These are phyloP conservation scores for Phytopythium kandeliae DNA, from an alignment of 352 stramenopile genomes.

Conservation along the genomic window DNA sequence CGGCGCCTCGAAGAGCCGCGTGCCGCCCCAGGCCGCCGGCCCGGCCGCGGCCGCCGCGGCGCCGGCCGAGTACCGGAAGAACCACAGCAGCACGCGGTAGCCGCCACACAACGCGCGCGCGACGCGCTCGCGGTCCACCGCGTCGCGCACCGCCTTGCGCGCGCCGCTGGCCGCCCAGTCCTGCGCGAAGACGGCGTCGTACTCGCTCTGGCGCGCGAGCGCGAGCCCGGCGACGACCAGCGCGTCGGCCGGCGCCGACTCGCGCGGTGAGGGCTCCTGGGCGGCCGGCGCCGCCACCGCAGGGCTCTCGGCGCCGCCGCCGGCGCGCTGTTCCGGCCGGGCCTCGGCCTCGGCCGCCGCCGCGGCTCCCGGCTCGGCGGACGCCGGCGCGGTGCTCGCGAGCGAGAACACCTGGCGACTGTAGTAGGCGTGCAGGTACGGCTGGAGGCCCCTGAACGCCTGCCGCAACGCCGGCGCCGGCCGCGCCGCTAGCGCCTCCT, in stretches of 20 bases:
- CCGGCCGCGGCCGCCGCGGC: not conserved
- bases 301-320: not conserved
- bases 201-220: conserved; percentile 20
- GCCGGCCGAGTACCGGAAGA: conserved; percentile 53
- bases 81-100: conserved; percentile 59
- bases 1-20: conserved; percentile 31
- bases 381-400: conserved; percentile 6
- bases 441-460: conserved; percentile 31
- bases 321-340: not conserved
- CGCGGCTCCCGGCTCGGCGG: not conserved
- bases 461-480: not conserved
- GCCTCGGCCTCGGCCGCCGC: not conserved
- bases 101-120: conserved; percentile 24
- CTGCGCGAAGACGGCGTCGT: conserved; percentile 40
- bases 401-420: conserved; percentile 53
- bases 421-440: conserved; percentile 59
- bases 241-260: not conserved
- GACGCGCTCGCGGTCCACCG: conserved; percentile 61
- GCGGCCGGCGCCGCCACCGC: too few species aligned
- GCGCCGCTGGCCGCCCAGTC: conserved; percentile 49
- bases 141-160: conserved; percentile 51
- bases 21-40: conserved; percentile 9
- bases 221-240: conserved; percentile 15
- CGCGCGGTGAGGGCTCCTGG: too few species aligned
- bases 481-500: not conserved